Evolutionary conservation across 176 grass and related monocot genomes (phyloP).

Genomic region (Aegilops longissima): DNA sequence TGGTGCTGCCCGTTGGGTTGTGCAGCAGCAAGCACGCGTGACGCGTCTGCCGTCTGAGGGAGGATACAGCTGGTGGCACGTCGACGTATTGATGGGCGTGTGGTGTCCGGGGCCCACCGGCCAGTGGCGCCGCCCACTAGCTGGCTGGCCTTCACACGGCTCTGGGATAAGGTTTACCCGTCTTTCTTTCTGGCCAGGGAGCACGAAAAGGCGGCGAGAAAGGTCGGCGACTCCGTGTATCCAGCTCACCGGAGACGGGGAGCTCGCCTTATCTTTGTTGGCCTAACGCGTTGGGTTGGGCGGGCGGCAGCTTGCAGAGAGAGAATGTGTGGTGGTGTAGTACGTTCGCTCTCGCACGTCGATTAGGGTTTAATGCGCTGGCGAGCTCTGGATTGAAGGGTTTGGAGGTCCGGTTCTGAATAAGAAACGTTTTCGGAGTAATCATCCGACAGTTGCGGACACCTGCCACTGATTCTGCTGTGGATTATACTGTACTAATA

Average conservation of each 20-base stretch:
- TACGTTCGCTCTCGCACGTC: not conserved
- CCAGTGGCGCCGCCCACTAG: not conserved
- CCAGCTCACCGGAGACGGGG: slow-evolving; percentile 30
- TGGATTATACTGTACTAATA: too few species aligned
- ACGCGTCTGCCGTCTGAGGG: too few species aligned
- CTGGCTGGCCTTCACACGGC: not conserved
- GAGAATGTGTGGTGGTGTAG: not conserved
- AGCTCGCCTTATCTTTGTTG: not conserved
- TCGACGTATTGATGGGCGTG: not conserved
- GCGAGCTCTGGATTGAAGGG: not conserved
- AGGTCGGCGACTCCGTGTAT: slow-evolving; percentile 27
- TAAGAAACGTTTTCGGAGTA: not conserved
- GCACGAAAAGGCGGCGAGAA: slow-evolving; percentile 5
- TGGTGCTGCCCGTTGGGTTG: too few species aligned
- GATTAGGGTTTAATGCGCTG: not conserved
- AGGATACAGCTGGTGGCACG: slow-evolving; percentile 27
- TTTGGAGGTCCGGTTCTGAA: not conserved
- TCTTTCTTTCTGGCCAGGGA: not conserved
- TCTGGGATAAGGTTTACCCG: not conserved
- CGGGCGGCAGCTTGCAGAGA: not conserved
- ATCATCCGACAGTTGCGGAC: too few species aligned
- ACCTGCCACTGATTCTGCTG: too few species aligned
- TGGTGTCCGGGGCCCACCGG: not conserved
- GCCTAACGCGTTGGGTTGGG: not conserved
- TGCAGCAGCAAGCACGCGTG: too few species aligned